Conservation (phyloP, 1,284 basidiomycete species). For the Rhodotorula glutinis region DNA sequence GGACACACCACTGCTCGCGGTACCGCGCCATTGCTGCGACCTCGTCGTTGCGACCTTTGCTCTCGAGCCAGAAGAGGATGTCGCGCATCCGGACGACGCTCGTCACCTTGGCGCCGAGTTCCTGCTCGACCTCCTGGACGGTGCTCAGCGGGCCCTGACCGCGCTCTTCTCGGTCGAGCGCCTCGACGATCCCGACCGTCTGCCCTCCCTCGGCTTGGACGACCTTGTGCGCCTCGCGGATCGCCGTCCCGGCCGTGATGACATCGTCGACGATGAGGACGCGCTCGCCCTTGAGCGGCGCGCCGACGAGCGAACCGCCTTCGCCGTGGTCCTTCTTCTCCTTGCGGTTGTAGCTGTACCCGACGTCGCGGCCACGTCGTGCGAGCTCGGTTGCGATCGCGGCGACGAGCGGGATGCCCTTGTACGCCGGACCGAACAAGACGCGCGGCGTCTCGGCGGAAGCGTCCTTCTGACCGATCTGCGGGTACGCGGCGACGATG, state of each 20-base stretch:
- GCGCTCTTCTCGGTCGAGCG: slow-evolving; percentile 86
- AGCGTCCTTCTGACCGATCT: slow-evolving; percentile 34
- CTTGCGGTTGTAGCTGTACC: slow-evolving; percentile 90
- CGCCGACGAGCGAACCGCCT: slow-evolving; percentile 89
- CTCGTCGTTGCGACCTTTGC: slow-evolving; percentile 60
- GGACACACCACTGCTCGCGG: slow-evolving; percentile 69
- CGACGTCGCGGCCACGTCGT: slow-evolving; percentile 61
- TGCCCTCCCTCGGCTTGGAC: slow-evolving; percentile 60
- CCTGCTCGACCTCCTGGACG: slow-evolving; percentile 76
- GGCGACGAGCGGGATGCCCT: slow-evolving; percentile 92
- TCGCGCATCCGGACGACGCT: slow-evolving; percentile 80
- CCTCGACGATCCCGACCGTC: slow-evolving; percentile 87
- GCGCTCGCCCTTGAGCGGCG: slow-evolving; percentile 69
- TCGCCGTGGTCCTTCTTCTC: slow-evolving; percentile 96
- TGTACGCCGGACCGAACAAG: slow-evolving; percentile 96
- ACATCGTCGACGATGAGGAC: slow-evolving; percentile 95
- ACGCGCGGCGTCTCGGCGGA: slow-evolving; percentile 66
- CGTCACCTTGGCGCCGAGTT: slow-evolving; percentile 65
- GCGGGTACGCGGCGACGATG: slow-evolving; percentile 56
- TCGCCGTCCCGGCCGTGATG: slow-evolving; percentile 92
- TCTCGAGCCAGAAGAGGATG: slow-evolving; percentile 76
- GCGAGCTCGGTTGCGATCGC: slow-evolving; percentile 73
- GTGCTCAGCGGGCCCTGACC: slow-evolving; percentile 64
- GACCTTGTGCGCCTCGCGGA: slow-evolving; percentile 72
- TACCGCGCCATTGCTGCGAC: slow-evolving; percentile 77